Evolutionary conservation across 2,329 filamentous ascomycete species (phyloP).

Genomic region (Diaporthe velutina): DNA sequence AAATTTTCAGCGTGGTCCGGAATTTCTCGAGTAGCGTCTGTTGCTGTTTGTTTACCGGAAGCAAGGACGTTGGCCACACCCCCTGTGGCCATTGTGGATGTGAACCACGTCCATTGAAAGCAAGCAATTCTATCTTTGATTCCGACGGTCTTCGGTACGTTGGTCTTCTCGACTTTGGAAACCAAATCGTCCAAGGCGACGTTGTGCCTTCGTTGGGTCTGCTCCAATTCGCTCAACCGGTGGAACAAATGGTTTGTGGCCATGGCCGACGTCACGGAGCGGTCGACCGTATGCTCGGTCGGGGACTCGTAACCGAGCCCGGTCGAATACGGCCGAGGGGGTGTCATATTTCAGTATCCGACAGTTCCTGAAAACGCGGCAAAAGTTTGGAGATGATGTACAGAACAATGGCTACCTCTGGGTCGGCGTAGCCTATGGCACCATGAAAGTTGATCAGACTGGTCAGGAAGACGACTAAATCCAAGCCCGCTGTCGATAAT

Average conservation of each 20-base stretch:
- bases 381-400: constrained; percentile 64
- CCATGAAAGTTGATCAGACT: constrained; percentile 66
- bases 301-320: constrained; percentile 54
- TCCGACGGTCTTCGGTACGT: constrained; percentile 47
- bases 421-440: constrained; percentile 62
- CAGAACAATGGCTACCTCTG: constrained; percentile 59
- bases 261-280: constrained; percentile 41
- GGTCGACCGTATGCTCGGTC: constrained; percentile 52
- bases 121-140: constrained; percentile 65
- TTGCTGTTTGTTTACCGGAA: constrained; percentile 55
- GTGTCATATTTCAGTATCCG: constrained; percentile 55
- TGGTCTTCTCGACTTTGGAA: constrained; percentile 48
- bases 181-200: constrained; percentile 51
- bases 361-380: constrained; percentile 60
- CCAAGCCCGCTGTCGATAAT: constrained; percentile 64
- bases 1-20: neutral
- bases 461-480: constrained; percentile 66
- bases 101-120: constrained; percentile 83
- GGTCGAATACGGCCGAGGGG: constrained; percentile 49
- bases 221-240: constrained; percentile 32
- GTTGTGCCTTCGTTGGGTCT: neutral
- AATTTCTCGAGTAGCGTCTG: constrained; percentile 40
- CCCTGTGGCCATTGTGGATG: constrained; percentile 73
- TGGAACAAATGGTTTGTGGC: constrained; percentile 36
- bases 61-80: constrained; percentile 68